These are phyloP conservation scores for Ophiostoma perfectum DNA, from an alignment of 2,329 filamentous ascomycete species.

Conservation along the genomic window DNA sequence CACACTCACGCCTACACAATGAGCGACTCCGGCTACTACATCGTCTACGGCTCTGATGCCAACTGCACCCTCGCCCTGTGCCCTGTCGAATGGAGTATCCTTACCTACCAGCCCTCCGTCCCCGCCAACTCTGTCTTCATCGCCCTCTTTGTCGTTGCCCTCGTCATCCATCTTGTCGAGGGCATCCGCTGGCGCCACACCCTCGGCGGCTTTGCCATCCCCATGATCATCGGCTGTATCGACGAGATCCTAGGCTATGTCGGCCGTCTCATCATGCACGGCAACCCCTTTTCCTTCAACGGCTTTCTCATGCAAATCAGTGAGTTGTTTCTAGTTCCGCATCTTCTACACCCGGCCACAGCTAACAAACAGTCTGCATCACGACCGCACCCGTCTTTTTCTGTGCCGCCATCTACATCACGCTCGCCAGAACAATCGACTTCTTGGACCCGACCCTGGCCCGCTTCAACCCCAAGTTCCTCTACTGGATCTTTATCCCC, in stretches of 20 bases:
- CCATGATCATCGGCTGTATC: conserved; percentile 52
- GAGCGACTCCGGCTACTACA: conserved; percentile 15
- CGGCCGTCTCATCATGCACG: conserved; percentile 52
- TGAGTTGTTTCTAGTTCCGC: conserved; percentile 31
- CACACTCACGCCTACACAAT: conserved; percentile 5
- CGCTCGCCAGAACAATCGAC: conserved; percentile 41
- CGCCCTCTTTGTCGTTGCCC: conserved; percentile 42
- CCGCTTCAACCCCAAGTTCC: conserved; percentile 38
- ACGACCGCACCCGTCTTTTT: conserved; percentile 52
- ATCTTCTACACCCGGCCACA: background rate
- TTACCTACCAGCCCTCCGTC: conserved; percentile 44
- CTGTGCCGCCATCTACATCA: conserved; percentile 62
- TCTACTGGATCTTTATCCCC: conserved; percentile 46
- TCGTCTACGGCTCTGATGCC: conserved; percentile 41
- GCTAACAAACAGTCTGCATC: conserved; percentile 45
- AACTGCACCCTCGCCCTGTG: conserved; percentile 49
- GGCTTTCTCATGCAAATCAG: conserved; percentile 63
- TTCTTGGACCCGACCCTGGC: conserved; percentile 37
- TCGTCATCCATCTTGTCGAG: conserved; percentile 42
- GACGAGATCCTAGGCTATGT: conserved; percentile 58
- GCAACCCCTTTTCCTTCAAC: conserved; percentile 53
- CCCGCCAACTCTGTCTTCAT: conserved; percentile 41
- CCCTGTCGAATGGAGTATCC: conserved; percentile 42
- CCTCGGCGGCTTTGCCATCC: conserved; percentile 40
- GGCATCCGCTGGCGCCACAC: conserved; percentile 45